Evolutionary conservation across 75 land plant species (phyloP), one percentile per base, ranked within the genome.

Genomic region (Larix kaempferi): DNA sequence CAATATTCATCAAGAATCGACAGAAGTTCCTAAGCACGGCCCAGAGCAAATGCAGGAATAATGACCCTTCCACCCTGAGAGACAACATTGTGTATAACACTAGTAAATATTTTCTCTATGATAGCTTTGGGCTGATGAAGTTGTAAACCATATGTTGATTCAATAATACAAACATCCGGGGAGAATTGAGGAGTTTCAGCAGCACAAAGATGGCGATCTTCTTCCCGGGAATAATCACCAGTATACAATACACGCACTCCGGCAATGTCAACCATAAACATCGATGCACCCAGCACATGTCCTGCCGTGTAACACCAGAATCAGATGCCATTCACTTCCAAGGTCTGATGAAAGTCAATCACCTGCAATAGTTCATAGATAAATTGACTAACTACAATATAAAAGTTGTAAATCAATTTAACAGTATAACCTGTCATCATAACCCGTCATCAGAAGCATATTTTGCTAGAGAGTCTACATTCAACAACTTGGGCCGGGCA

Each of bases 231-330:
- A 74, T 97, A 97, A 79, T 97, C 99, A 56, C 99, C 99, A 73
- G 99, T 97, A 69, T 97, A 97, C 33, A 97, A 90, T 29, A 97
- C 89, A 21, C 99, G 87, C 7, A 95, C 93, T 67, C 99, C 99
- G 74, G 99, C 99, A 80, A 97, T 97, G 69, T 97, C 99, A 23
- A 97, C 99, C 98, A 97, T 97, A 79, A 97, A 97, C 99, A 97
- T 95, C 74, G 99, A 98, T 59, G 99, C 99, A 84, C 99, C 99
- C 57, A 96, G 88, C 21, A 95, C 95, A 83, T 95, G 99, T 10
- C 99, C 98, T 74, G 99, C 99, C 55, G 99, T 97, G 80, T 97
- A 97, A 76, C 99, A 94, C 99, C 99, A 97, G 78, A 97, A 97
- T 21, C 92, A 88, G 61, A 97, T 95, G 16, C 99, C 99, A 83